phyloP scores from a whole-genome alignment of 176 grass and related monocot species.

The Zoysia pacifica region DNA sequence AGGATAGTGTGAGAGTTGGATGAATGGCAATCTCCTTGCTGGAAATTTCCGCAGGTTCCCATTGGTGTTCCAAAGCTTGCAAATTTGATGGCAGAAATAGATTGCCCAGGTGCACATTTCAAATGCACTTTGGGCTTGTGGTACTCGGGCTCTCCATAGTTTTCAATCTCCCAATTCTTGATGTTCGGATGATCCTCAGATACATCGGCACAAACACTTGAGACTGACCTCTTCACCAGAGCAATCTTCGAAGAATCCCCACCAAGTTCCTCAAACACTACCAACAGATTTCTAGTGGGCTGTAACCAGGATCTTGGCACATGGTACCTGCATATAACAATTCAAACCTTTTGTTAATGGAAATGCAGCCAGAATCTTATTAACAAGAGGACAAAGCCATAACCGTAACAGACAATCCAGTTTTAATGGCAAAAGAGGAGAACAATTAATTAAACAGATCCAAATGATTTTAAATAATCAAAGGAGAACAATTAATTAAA shows the following conservation, averaged over 20 bases:
- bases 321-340: slow-evolving; percentile 75
- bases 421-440: background rate
- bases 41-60: slow-evolving; percentile 87
- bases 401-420: background rate
- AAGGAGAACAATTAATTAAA: slow-evolving; percentile 5
- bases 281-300: slow-evolving; percentile 77
- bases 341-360: slow-evolving; percentile 21
- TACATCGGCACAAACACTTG: slow-evolving; percentile 92
- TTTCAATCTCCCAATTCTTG: slow-evolving; percentile 84
- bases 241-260: slow-evolving; percentile 83
- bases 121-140: slow-evolving; percentile 73
- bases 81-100: slow-evolving; percentile 91
- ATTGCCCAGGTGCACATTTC: slow-evolving; percentile 71
- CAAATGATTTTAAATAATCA: slow-evolving; percentile 6
- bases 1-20: slow-evolving; percentile 65
- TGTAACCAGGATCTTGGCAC: slow-evolving; percentile 92
- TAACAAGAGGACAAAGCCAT: slow-evolving; percentile 5
- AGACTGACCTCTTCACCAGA: slow-evolving; percentile 76
- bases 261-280: slow-evolving; percentile 95
- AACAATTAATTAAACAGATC: background rate
- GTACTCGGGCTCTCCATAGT: slow-evolving; percentile 53
- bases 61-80: slow-evolving; percentile 94
- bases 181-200: slow-evolving; percentile 90
- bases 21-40: slow-evolving; percentile 85
- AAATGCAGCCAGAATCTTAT: background rate